Base-by-base conservation (phyloP, 2,329 filamentous ascomycete species). In the Stagonosporopsis cucurbitacearum region DNA sequence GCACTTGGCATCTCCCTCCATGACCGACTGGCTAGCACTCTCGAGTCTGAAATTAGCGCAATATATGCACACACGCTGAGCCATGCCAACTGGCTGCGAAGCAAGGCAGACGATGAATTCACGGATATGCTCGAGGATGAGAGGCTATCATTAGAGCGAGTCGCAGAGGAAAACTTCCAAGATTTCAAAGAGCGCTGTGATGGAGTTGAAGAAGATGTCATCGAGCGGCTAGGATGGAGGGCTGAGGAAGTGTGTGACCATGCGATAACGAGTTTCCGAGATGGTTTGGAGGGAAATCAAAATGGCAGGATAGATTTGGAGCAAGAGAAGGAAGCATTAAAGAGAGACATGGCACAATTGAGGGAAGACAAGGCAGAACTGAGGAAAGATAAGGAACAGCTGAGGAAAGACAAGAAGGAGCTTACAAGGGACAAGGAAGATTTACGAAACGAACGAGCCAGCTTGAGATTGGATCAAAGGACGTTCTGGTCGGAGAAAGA, bases 81-180 rank as follows among this genome's bases (percentile, higher is more conserved):
- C 23, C 44, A 62, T 19, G 59, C 59, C 2, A 37, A 54, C 17
- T 45, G 50, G 28, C 33, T 62, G 15, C 56, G 51, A 1, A 33
- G 12, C 19, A 32, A 25, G 6, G 59, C 59, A 11, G 57, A 62
- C 2, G 44, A 45, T 6, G 50, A 63, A 5, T 58, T 63, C 20
- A 30, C 46, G 11, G 59, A 59, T 4, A 36, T 57, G 9, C 11
- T 63, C 4, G 55, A 50, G 3, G 55, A 63, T 4, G 36, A 56
- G 28, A 15, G 28, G 8, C 52, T 48, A 15, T 26, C 30, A 11
- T 9, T 43, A 4, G 37, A 43, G 9, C 17, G 28, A 2, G 39
- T 33, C 4, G 25, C 32, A 5, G 39, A 42, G 20, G 19, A 30
- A 2, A 33, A 28, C 15, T 17, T 52, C 12, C 7, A 44, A n/a